Percentiles rank a stretch among this genome's conserved stretches.
phyloP scores from a whole-genome alignment of 306 rosid species.

The Dicorynia guianensis region DNA sequence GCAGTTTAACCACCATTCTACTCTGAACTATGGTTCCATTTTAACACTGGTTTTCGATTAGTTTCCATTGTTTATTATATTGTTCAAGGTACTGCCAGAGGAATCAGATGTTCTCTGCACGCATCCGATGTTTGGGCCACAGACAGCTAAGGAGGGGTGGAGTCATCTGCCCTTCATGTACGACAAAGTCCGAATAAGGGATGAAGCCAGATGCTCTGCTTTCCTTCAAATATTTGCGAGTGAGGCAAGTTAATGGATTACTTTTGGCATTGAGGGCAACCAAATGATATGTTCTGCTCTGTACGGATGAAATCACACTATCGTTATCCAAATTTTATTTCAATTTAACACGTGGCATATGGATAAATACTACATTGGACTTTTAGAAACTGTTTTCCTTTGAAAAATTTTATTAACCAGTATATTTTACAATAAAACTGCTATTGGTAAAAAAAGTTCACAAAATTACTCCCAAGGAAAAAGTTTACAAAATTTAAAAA shows the following conservation, averaged over 20 bases:
- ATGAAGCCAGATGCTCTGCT: constrained; percentile 58
- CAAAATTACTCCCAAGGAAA: no score
- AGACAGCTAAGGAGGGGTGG: constrained; percentile 71
- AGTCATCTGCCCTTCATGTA: constrained; percentile 57
- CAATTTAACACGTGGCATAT: no score
- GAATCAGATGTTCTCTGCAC: constrained; percentile 67
- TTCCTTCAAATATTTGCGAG: constrained; percentile 60
- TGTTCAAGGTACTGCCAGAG: constrained; percentile 55
- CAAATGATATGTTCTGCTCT: no score
- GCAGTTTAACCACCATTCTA: background rate
- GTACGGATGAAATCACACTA: no score
- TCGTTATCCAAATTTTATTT: no score
- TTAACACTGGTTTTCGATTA: background rate
- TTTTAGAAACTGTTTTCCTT: no score
- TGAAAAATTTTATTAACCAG: no score
- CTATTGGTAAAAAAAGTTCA: no score
- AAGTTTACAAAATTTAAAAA: no score
- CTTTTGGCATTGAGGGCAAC: background rate
- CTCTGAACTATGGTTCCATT: background rate
- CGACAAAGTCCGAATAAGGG: constrained; percentile 65
- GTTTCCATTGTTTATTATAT: background rate
- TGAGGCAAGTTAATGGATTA: constrained; percentile 46
- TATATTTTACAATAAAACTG: no score
- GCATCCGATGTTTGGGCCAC: constrained; percentile 80
- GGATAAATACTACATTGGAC: no score